Base-by-base conservation (phyloP, 352 stramenopile species). In the Phytophthora sp. region DNA sequence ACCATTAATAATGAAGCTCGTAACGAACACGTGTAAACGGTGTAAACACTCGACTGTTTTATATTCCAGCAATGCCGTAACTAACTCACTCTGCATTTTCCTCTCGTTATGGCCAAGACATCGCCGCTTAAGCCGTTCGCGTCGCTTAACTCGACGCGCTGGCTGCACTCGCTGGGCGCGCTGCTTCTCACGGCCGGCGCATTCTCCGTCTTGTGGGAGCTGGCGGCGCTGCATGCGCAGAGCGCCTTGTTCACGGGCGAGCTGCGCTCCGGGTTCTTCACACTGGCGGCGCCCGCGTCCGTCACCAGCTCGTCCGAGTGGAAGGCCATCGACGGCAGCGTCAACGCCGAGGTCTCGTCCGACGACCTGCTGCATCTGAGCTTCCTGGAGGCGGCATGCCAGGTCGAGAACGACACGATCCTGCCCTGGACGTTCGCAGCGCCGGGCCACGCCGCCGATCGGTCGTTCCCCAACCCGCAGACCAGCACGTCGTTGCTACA, bases 291-390 rank as follows among this genome's bases (percentile, higher is more conserved):
- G 13, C 65, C 65, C 4, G 15, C 45, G 12, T 68, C 44, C 5
- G 58, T 69, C 6, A 33, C 47, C 44, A 57, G 50, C 1, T 63
- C 49, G 4, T 31, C 16, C 21, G 64, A 58, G 29, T 73, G 58
- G 57, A 45, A 50, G 16, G n/a, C 50, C 20, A 64, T 73, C 15
- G 64, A 73, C 35, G 56, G 35, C 47, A 57, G 46, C 20, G 53
- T 51, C 9, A 33, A 66, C 24, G 49, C 52, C 18, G 53, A 74
- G 23, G 26, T 73, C 4, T 50, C 68, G 30, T 66, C 76, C 24
- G 68, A 74, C 24, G 77, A 83, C 41, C 57, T 76, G n/a, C 63
- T 84, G 33, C 75, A 86, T 31, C 24, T 84, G 62, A 75, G 52
- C 11, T 49, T 49, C 54, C 26, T 86, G 47, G 70, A 84, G 27